Base-by-base conservation (phyloP, 495 filamentous ascomycete genomes). In the Penicillium parvum region DNA sequence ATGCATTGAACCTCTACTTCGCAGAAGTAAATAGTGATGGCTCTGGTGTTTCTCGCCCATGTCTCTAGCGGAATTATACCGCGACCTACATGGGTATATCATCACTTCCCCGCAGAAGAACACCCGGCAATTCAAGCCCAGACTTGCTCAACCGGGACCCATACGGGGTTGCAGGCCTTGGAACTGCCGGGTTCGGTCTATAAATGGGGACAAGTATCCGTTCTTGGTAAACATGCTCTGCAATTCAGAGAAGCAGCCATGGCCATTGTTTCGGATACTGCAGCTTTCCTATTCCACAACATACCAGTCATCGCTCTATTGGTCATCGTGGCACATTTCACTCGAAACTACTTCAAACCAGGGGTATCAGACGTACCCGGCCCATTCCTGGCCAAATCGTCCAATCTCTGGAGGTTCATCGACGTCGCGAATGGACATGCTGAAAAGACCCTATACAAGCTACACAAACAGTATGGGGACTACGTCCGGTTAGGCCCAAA, bases 401-500 rank as follows among this genome's bases (percentile, higher is more conserved):
- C 53, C 3, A 45, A 56, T 32, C 10, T 52, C 19, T 52, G 49
- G 49, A 39, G 53, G 4, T 46, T 49, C 33, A 23, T 52, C 3
- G 40, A 52, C 21, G 53, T 56, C 5, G 40, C 44, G 3, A 41
- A 48, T 17, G 53, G 58, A 21, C 39, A 53, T 23, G 53, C 63
- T 10, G 59, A 71, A 22, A 29, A 38, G 9, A 59, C 55, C 40
- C 52, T 55, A 12, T 37, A 61, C 27, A 50, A 44, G 1, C 51
- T 83, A 1, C 80, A 83, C 40, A 16, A 53, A 6, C 58, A 63
- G 19, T 75, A 82, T 47, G 82, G 81, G 0, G 60, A 71, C 1
- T 60, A 74, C 5, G 80, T 85, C 11, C 70, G 81, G 6, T 55
- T 83, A 4, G 79, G 79, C 0, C 80, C 81, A 5, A 71, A 78